Percentiles rank a stretch among this genome's conserved stretches.
Conservation (phyloP, 768 basidiomycete genomes). For the Podaxis mareebaensis region DNA sequence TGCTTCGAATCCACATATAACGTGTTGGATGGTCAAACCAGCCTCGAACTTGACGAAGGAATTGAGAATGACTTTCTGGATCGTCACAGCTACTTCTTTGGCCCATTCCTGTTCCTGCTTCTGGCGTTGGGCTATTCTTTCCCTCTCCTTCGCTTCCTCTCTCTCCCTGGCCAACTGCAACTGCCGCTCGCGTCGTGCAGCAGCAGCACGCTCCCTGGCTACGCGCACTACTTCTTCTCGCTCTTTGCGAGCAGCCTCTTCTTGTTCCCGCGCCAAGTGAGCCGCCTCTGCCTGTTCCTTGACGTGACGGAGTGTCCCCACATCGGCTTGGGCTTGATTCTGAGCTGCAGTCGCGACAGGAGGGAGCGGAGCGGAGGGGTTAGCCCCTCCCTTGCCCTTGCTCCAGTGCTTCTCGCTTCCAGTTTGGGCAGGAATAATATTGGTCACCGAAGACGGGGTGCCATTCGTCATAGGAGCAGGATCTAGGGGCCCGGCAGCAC, state of each 20-base stretch:
- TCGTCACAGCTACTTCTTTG: conserved; percentile 8
- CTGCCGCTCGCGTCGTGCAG: not conserved
- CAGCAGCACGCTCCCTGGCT: not conserved
- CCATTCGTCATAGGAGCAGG: not conserved
- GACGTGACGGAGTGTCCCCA: not conserved
- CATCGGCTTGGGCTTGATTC: not conserved
- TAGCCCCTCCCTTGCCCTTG: not conserved
- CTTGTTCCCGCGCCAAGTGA: not conserved
- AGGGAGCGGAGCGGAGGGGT: not conserved
- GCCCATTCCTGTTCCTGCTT: conserved; percentile 14
- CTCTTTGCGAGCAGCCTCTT: not conserved
- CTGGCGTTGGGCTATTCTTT: not conserved
- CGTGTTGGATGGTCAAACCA: conserved; percentile 17
- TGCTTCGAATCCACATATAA: conserved; percentile 20
- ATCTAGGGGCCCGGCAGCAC: not conserved
- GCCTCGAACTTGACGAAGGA: conserved; percentile 25
- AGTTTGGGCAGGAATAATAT: not conserved
- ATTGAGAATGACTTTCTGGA: conserved; percentile 13
- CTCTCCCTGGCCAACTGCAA: conserved; percentile 3
- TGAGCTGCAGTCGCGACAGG: not conserved
- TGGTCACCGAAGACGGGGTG: not conserved
- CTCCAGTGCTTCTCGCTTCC: not conserved
- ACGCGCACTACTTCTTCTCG: not conserved
- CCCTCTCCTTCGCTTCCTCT: conserved; percentile 3
- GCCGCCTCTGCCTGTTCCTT: not conserved